A percentile compares a stretch with the other conserved stretches of the same genome.
Evolutionary conservation across 805 yeast genomes (phyloP).

Genomic region (Lachancea quebecensis): DNA sequence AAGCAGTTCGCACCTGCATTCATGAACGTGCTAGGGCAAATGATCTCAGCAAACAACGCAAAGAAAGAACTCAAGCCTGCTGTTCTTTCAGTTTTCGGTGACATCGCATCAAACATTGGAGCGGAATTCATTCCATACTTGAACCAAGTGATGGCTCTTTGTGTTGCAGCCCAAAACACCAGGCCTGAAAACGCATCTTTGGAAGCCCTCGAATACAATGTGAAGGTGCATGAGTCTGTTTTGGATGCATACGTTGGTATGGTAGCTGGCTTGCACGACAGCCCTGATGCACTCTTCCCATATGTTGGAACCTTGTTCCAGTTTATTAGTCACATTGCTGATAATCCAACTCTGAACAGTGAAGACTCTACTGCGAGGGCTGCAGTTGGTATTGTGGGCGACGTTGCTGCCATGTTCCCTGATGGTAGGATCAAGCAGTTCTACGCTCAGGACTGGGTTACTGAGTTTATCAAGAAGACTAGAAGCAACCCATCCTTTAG

Average conservation of each 20-base stretch:
- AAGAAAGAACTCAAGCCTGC: slow-evolving; percentile 81
- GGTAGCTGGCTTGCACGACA: slow-evolving; percentile 76
- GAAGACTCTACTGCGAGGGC: slow-evolving; percentile 72
- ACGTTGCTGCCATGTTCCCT: slow-evolving; percentile 80
- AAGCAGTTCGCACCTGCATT: slow-evolving; percentile 70
- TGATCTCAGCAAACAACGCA: slow-evolving; percentile 58
- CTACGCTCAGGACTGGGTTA: slow-evolving; percentile 71
- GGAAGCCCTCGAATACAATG: slow-evolving; percentile 72
- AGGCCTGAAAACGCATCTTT: slow-evolving; percentile 60
- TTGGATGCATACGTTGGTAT: slow-evolving; percentile 94
- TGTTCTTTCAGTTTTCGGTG: slow-evolving; percentile 90
- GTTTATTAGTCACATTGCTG: slow-evolving; percentile 54
- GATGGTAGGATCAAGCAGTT: slow-evolving; percentile 64
- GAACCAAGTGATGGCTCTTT: slow-evolving; percentile 71
- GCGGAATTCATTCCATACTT: slow-evolving; percentile 67
- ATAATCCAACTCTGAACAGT: slow-evolving; percentile 51
- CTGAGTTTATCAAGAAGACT: slow-evolving; percentile 66
- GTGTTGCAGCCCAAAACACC: slow-evolving; percentile 55
- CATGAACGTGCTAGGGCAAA: slow-evolving; percentile 75
- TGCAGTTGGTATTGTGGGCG: slow-evolving; percentile 88
- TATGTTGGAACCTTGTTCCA: slow-evolving; percentile 65
- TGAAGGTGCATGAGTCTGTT: slow-evolving; percentile 75
- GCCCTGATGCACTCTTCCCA: slow-evolving; percentile 57
- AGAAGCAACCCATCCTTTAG: slow-evolving; percentile 56
- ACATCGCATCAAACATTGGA: slow-evolving; percentile 86